Evolutionary conservation across 306 rosid species (phyloP), one percentile per base, ranked within the genome.

Genomic region (Lathyrus sativus): DNA sequence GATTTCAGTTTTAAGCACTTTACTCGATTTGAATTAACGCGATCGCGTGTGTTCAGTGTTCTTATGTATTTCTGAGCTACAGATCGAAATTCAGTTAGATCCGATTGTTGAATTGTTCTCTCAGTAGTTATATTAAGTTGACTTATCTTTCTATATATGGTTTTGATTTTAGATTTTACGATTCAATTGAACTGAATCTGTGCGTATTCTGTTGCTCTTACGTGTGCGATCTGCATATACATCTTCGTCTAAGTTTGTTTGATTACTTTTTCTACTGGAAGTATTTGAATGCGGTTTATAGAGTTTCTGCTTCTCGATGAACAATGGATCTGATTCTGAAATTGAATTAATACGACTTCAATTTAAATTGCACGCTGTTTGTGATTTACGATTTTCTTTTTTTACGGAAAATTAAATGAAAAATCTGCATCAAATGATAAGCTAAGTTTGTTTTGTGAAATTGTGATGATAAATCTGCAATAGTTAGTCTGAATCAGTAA

Each of bases 71-170:
- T 60, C n/a, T 51, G 18, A 41, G 66, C 9, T 62, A 6, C 55
- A 2, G 33, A 68, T 44, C 54, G 2, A 37, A 72, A 17, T 4
- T 59, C 44, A 5, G 37, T 57, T 68, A 48, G 74, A 84, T 77
- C 41, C 71, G 69, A 22, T 18, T 69, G 51, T 73, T 65, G 62
- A 54, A 35, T 28, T 11, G 68, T 19, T n/a, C n/a, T n/a, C n/a
- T n/a, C n/a, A n/a, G n/a, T 2, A 22, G 24, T 59, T 31, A 5
- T 26, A 5, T 42, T 62, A 22, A 39, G 58, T 53, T 22, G 1
- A 22, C 10, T 33, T 33, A 5, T 6, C 38, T 6, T 33, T 33
- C 7, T 6, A 2, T 2, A 0, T 35, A 9, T 35, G 39, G 39
- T 35, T 35, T 35, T 35, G 9, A 35, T 35, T 35, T 35, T 35